Evolutionary conservation across 441 rosid species (phyloP), one percentile per base, ranked within the genome.

Genomic region (Monsonia emarginata): DNA sequence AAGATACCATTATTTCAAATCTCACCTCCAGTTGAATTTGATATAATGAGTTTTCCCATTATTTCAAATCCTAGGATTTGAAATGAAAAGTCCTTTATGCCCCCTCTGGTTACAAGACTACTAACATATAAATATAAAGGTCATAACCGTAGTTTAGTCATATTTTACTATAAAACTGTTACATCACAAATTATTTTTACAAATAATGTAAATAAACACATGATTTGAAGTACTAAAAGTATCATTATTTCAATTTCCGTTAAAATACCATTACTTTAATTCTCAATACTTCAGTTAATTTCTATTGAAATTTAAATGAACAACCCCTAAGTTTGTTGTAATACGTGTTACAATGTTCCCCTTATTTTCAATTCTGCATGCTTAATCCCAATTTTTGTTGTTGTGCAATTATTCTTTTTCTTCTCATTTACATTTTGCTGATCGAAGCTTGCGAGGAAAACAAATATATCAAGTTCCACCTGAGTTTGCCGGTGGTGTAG

Each of bases 381-480:
- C 28, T 25, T 24, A 25, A 25, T 3, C 61, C 10, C n/a, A 42
- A 13, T 56, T 25, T 57, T 21, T 13, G 13, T 25, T 57, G 14
- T 11, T 26, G 26, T 25, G 34, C n/a, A 24, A 26, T 57, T 11
- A 0, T 24, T 1, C 2, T 11, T 5, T 24, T 56, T 40, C 34
- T 28, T 44, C 61, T 60, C 31, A 36, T 56, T 24, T n/a, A n/a
- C 28, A 50, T 65, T 79, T 28, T 64, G 48, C 59, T 67, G 71
- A n/a, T 58, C 72, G 73, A 74, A 95, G 99, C 72, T 80, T 95
- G 74, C 88, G 91, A 19, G 95, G 97, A 66, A 95, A 95, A 77
- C 98, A 91, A 63, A 72, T 81, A 60, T 79, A 76, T 81, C 91
- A 77, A 69, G 83, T 95, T 78, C 90, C 98, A 54, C 79, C 72